These are phyloP conservation scores for Schwanniomyces yamadae DNA, from an alignment of 805 yeast species.

Conservation along the genomic window DNA sequence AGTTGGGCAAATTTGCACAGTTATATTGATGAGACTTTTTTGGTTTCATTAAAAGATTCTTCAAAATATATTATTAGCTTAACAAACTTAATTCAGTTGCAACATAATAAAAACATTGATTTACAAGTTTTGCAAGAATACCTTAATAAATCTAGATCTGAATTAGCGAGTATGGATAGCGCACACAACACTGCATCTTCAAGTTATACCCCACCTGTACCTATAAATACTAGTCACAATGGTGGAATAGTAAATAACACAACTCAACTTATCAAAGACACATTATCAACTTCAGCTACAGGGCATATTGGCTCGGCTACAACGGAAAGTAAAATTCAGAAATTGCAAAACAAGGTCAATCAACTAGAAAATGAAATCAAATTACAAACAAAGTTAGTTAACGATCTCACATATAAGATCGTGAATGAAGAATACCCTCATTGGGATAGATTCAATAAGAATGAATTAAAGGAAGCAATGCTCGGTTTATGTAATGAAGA, in stretches of 20 bases:
- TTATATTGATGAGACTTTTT: constrained; percentile 72
- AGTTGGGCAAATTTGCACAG: constrained; percentile 44
- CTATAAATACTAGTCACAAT: constrained; percentile 21
- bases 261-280: constrained; percentile 47
- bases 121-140: constrained; percentile 84
- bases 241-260: constrained; percentile 42
- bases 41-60: constrained; percentile 80
- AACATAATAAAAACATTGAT: constrained; percentile 90
- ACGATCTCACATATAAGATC: constrained; percentile 45
- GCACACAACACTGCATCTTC: constrained; percentile 8
- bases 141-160: constrained; percentile 65
- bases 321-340: constrained; percentile 43
- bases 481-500: constrained; percentile 73
- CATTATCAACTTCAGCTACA: constrained; percentile 49
- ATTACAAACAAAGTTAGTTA: constrained; percentile 44
- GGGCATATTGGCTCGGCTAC: constrained; percentile 40
- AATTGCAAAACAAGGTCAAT: constrained; percentile 41
- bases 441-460: constrained; percentile 78
- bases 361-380: constrained; percentile 47
- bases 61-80: constrained; percentile 60
- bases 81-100: constrained; percentile 66
- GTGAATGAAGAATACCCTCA: constrained; percentile 53
- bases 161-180: constrained; percentile 42
- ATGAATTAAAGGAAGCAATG: constrained; percentile 72
- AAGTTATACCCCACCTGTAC: constrained; percentile 30